phyloP scores from a whole-genome alignment of 176 grass and related monocot species.

The Rhynchospora pubera region DNA sequence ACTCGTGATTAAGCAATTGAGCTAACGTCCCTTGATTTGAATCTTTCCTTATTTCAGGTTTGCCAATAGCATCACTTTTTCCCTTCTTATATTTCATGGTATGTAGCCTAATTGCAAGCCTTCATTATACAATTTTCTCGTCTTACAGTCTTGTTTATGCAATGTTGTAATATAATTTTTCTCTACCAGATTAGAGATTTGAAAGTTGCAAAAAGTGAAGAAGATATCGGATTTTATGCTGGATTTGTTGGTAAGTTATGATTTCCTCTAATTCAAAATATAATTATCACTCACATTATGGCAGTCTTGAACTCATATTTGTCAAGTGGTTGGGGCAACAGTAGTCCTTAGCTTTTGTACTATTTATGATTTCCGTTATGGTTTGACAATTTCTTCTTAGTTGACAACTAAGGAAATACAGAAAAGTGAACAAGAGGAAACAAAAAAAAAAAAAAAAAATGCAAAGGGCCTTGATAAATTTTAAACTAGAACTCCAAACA shows the following conservation, averaged over 20 bases:
- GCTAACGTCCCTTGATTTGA: neutral
- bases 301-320: neutral
- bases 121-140: neutral
- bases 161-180: neutral
- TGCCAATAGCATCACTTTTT: constrained; percentile 75
- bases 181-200: constrained; percentile 75
- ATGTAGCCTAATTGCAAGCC: neutral
- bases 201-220: constrained; percentile 68
- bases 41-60: constrained; percentile 33
- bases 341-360: neutral
- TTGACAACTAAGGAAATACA: neutral
- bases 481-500: neutral
- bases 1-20: neutral
- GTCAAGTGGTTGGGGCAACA: neutral
- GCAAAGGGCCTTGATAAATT: neutral
- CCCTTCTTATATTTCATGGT: constrained; percentile 87
- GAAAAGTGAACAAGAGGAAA: neutral
- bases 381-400: neutral
- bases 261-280: neutral
- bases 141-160: neutral
- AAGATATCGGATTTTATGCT: constrained; percentile 98
- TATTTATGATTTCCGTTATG: neutral
- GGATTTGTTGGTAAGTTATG: constrained; percentile 73
- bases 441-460: too few relatives aligned
- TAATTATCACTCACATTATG: neutral